phyloP scores from a whole-genome alignment of 441 rosid species.

The Lepidium campestre region DNA sequence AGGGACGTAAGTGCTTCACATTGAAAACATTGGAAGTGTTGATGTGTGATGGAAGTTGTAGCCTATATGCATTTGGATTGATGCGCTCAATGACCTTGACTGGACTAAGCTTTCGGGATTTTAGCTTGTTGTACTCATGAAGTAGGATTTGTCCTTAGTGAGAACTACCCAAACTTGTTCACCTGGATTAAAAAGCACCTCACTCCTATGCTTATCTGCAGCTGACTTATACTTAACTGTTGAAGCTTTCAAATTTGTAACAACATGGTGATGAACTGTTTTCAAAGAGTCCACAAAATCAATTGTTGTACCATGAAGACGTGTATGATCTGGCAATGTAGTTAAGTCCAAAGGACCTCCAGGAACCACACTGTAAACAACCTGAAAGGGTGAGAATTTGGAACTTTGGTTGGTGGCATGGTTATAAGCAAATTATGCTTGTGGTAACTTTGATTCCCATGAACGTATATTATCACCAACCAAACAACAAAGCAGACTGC shows the following conservation, averaged over 20 bases:
- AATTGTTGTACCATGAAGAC: background rate
- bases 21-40: background rate
- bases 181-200: background rate
- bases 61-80: background rate
- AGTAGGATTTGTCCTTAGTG: background rate
- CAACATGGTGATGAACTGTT: background rate
- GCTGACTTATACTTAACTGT: no score
- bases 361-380: background rate
- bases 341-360: background rate
- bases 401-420: no score
- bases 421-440: background rate
- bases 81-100: background rate
- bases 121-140: background rate
- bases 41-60: no score
- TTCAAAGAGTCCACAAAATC: background rate
- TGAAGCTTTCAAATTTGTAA: background rate
- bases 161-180: background rate
- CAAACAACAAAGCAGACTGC: background rate
- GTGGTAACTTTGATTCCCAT: background rate
- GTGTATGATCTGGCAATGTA: background rate
- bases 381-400: background rate
- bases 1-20: no score
- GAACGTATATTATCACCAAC: background rate
- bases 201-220: background rate
- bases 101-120: background rate